Evolutionary conservation across 2,329 filamentous ascomycete species (phyloP).

Genomic region (Penicillium freii): DNA sequence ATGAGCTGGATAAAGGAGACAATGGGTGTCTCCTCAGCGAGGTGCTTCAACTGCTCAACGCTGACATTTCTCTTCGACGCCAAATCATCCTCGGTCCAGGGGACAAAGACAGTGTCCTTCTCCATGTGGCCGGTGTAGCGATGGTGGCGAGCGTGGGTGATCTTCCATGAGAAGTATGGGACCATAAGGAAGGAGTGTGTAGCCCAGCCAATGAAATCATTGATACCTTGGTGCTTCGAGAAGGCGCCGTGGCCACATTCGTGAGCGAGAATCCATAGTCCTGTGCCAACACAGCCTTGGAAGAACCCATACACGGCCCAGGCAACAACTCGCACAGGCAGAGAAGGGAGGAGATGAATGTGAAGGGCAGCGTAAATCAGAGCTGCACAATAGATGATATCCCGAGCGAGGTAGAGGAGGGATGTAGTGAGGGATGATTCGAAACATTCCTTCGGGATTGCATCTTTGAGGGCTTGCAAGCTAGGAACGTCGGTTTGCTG

Average conservation of each 20-base stretch:
- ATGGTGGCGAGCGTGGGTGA: slow-evolving; percentile 68
- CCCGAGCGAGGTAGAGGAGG: slow-evolving; percentile 57
- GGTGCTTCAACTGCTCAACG: slow-evolving; percentile 51
- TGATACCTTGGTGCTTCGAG: slow-evolving; percentile 56
- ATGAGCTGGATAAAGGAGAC: slow-evolving; percentile 55
- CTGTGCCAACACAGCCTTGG: slow-evolving; percentile 65
- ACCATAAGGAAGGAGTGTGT: slow-evolving; percentile 66
- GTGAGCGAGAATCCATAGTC: slow-evolving; percentile 69
- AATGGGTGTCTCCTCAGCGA: slow-evolving; percentile 61
- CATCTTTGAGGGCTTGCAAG: slow-evolving; percentile 33
- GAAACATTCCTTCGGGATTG: slow-evolving; percentile 63
- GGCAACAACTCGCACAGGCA: slow-evolving; percentile 46
- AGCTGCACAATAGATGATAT: slow-evolving; percentile 50
- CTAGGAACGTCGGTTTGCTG: slow-evolving; percentile 4
- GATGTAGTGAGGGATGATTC: slow-evolving; percentile 54
- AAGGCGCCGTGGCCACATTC: slow-evolving; percentile 70
- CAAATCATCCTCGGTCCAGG: slow-evolving; percentile 43
- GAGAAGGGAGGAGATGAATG: slow-evolving; percentile 53
- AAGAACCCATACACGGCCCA: slow-evolving; percentile 62
- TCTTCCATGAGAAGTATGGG: slow-evolving; percentile 72
- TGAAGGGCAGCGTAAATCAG: slow-evolving; percentile 55
- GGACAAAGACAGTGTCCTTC: slow-evolving; percentile 66
- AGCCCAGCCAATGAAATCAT: slow-evolving; percentile 62
- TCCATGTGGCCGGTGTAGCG: slow-evolving; percentile 66
- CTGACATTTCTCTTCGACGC: slow-evolving; percentile 45